Evolutionary conservation across 108 stramenopile species (phyloP), one percentile per base, ranked within the genome.

Genomic region (Fragilaria crotonensis): DNA sequence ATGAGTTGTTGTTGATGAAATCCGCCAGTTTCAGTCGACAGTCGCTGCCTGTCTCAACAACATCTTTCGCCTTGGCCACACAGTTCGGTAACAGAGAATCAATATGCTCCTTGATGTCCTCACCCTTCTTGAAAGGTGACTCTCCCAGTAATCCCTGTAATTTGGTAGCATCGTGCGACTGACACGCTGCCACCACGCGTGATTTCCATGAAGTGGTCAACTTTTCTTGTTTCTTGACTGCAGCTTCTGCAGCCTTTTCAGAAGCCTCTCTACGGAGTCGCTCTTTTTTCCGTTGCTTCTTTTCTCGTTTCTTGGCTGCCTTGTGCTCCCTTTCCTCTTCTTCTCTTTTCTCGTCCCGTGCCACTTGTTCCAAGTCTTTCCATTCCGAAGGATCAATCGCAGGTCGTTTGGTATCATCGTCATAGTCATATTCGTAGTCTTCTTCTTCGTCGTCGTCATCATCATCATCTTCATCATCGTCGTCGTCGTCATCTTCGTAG

Each of bases 161-260:
- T 54, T 83, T 85, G 9, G 46, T 52, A 3, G 69, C 53, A 59
- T 85, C 87, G 17, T 63, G 65, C 18, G 68, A 55, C 52, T 67
- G 66, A 59, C 80, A 84, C 9, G 86, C 86, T 1, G 80, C 66
- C n/a, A 88, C 79, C 11, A 84, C 81, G 4, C 86, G 78, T 31
- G 77, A 76, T 30, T 80, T 63, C 86, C 86, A 88, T 23, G 77
- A 76, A 7, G 76, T 55, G 7, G 82, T 76, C 0, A 73, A 27
- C 45, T 78, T 78, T 76, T 88, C 84, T 30, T 77, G 79, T 53
- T 84, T 88, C 63, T 84, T 88, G 44, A 58, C 53, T 1, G 76
- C 72, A 18, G 83, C 83, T 48, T 68, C 59, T 2, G 84, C 84
- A n/a, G 77, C 78, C 64, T 83, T 83, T 45, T 54, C 63, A 17